These are phyloP conservation scores for Capronia epimyces DNA, from an alignment of 2,329 filamentous ascomycete genomes.

Conservation along the genomic window DNA sequence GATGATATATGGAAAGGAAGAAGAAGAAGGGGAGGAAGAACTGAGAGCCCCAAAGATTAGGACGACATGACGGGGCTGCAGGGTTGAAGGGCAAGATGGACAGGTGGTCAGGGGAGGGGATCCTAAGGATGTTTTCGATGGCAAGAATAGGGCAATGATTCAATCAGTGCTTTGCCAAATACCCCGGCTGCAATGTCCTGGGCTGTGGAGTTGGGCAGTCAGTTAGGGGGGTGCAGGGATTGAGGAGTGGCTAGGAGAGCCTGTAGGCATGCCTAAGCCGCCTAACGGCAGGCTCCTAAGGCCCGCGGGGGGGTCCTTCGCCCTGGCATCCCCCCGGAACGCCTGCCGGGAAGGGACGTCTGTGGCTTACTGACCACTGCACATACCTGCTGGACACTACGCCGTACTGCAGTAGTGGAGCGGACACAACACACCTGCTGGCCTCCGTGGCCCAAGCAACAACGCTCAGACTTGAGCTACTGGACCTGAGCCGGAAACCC, in stretches of 20 bases:
- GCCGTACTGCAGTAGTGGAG: background rate
- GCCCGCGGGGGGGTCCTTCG: no score
- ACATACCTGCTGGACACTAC: background rate
- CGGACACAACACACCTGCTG: background rate
- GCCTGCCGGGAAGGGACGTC: background rate
- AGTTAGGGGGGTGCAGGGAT: background rate
- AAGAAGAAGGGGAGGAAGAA: background rate
- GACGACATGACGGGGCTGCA: constrained; percentile 17
- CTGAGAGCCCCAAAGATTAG: constrained; percentile 3
- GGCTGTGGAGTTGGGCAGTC: background rate
- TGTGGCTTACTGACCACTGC: constrained; percentile 3
- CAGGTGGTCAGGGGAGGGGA: constrained; percentile 16
- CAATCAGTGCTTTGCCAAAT: background rate
- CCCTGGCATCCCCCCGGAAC: no score
- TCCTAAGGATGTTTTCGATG: constrained; percentile 15
- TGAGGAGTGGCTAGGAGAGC: background rate
- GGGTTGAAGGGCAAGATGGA: constrained; percentile 9
- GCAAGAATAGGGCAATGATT: constrained; percentile 3
- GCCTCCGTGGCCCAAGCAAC: background rate
- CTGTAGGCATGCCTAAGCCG: background rate
- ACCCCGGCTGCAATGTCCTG: background rate
- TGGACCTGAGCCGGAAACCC: background rate
- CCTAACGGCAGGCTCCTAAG: no score
- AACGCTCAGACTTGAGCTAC: background rate
- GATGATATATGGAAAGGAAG: constrained; percentile 7